Evolutionary conservation across 768 basidiomycete genomes (phyloP), one percentile per base, ranked within the genome.

Genomic region (Panaeolus cyanescens): DNA sequence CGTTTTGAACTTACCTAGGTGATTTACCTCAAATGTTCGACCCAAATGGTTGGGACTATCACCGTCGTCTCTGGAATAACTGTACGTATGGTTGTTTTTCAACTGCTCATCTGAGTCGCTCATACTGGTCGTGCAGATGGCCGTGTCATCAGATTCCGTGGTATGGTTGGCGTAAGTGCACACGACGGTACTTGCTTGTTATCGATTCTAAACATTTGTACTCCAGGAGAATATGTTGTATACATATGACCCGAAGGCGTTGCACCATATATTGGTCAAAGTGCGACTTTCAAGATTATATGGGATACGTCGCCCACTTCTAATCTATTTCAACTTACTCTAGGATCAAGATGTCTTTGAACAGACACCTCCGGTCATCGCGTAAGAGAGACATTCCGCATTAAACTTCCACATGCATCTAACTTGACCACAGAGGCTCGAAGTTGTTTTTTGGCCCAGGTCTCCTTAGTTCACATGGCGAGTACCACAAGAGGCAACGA

Each of bases 181-280:
- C 13, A 10, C n/a, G 36, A 22, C 22, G 10, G 54, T 33, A 3
- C 42, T 15, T 10, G 36, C 15, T 30, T 17, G 19, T 4, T 19
- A 28, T 40, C 8, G 28, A 9, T 25, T 1, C 33, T 37, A 34
- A 37, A 3, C 12, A 20, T 9, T 8, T 31, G 6, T 9, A 0
- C 28, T 17, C 3, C 63, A 72, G 74, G 67, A 68, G 54, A 65
- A 72, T 37, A 67, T 71, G 37, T 67, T 83, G 6, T 78, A 76
- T 58, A 70, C 79, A 2, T 82, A 68, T 59, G 83, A 84, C 58
- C 79, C 81, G 0, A 74, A 72, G 40, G 83, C 81, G 0, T 61
- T 84, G 56, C 73, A 82, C 58, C 77, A 79, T 58, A 77, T 84
- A 34, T 32, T 81, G 12, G 71, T 82, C 58, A 83, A 82, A 68